These are phyloP conservation scores for Erodium trifolium DNA, from an alignment of 441 rosid species.

Conservation along the genomic window DNA sequence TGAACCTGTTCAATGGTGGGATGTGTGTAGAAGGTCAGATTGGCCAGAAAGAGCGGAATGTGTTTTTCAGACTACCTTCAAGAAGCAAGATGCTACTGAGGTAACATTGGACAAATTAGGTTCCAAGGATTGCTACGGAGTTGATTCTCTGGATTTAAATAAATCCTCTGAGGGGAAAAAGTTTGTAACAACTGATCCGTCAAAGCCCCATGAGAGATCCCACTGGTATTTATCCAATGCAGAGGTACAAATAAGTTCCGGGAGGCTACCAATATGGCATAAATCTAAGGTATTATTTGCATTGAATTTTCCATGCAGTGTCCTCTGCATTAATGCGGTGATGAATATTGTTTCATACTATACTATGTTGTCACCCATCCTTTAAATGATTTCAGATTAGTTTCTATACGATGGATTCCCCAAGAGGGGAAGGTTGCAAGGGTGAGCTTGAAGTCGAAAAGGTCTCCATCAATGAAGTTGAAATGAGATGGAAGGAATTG, in stretches of 20 bases:
- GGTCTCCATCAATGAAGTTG: slow-evolving; percentile 54
- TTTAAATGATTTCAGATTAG: slow-evolving; percentile 39
- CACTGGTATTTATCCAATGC: slow-evolving; percentile 79
- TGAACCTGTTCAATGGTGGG: slow-evolving; percentile 92
- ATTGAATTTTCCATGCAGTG: slow-evolving; percentile 31
- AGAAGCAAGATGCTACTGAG: slow-evolving; percentile 32
- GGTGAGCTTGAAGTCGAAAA: slow-evolving; percentile 74
- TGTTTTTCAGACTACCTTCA: slow-evolving; percentile 42
- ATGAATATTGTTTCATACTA: not conserved
- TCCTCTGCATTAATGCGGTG: slow-evolving; percentile 11
- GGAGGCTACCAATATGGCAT: slow-evolving; percentile 83
- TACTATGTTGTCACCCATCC: slow-evolving; percentile 16
- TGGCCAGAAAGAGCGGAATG: slow-evolving; percentile 97
- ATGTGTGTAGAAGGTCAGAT: slow-evolving; percentile 77
- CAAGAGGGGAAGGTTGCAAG: slow-evolving; percentile 14
- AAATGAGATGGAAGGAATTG: slow-evolving; percentile 27
- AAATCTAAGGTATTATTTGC: slow-evolving; percentile 53
- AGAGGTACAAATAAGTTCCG: slow-evolving; percentile 66
- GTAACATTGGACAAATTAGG: slow-evolving; percentile 33
- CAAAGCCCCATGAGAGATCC: slow-evolving; percentile 50
- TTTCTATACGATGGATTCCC: slow-evolving; percentile 44
- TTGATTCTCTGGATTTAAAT: slow-evolving; percentile 22
- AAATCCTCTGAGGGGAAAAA: slow-evolving; percentile 19
- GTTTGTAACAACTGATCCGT: slow-evolving; percentile 16
- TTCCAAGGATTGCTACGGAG: slow-evolving; percentile 35